These are phyloP conservation scores for Trichosanthes cucumerina DNA, from an alignment of 306 rosid species.

Conservation along the genomic window DNA sequence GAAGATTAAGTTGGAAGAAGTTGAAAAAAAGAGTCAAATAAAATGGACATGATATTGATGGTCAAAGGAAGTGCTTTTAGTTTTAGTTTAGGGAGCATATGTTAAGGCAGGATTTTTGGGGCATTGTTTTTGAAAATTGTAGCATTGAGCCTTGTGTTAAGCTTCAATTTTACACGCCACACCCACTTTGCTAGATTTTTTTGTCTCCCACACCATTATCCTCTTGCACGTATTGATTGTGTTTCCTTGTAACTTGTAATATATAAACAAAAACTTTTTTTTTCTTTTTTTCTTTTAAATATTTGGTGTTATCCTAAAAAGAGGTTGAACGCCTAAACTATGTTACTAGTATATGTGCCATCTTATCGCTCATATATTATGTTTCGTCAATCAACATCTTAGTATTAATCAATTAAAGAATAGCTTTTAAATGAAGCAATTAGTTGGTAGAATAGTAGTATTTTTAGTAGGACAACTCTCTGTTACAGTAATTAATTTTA, in stretches of 20 bases:
- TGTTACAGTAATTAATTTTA: no score
- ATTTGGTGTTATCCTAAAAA: no score
- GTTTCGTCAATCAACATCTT: no score
- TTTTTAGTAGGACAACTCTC: no score
- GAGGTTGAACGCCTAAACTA: no score
- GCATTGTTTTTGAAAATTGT: neutral
- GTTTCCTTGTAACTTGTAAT: neutral
- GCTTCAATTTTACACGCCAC: neutral
- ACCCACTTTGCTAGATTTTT: neutral
- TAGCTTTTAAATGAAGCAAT: no score
- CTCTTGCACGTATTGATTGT: neutral
- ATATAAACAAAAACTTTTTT: neutral
- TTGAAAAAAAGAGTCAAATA: neutral
- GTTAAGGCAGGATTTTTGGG: slow-evolving; percentile 11
- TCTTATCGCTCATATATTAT: no score
- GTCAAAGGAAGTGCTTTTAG: neutral
- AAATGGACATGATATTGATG: neutral
- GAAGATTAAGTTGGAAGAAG: neutral
- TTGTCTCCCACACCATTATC: neutral
- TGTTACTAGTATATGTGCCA: no score
- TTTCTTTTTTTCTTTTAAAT: neutral
- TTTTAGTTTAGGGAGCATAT: neutral
- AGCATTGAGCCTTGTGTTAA: slow-evolving; percentile 6
- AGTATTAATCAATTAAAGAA: no score
- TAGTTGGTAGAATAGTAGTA: no score